Evolutionary conservation across 306 rosid genomes (phyloP), one percentile per base, ranked within the genome.

Genomic region (Quercus variabilis): DNA sequence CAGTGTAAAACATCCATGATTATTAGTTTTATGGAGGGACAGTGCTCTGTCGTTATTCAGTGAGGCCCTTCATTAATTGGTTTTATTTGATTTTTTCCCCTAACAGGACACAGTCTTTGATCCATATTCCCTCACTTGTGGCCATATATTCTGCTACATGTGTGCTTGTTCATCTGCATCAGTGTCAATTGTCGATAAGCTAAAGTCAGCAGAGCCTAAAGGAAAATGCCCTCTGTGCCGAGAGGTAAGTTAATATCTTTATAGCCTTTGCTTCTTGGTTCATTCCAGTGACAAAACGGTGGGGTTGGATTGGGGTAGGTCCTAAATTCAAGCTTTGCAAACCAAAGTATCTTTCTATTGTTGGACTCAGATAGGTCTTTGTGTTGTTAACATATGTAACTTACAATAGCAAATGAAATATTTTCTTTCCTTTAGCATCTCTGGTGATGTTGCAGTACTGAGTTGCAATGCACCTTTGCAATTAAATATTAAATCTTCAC

Each of bases 151-250:
- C 91, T 95, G 99, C 87, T 89, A 85, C 79, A 82, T 90, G 78
- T 95, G 99, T 74, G 92, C 96, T 72, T 91, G 97, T 87, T 93
- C 96, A 0, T 97, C 99, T 74, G 96, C 98, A 56, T 90, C 97
- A 3, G 97, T 91, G 59, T 87, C 90, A 46, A 93, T 91, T 59
- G 91, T 95, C 0, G 83, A 90, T 74, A 93, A 97, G 46, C 90
- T 95, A n/a, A 91, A 88, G 83, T 58, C 76, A 13, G 87, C 99
- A 1, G 74, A 80, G 30, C 85, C 84, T 59, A 91, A 83, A 82
- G 85, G 74, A 68, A 93, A 86, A 26, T 26, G 26, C 26, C 26
- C 26, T 26, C 26, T 26, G 26, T 26, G 26, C 26, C 26, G 26
- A 26, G 26, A 26, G 26, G 26, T 26, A 26, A 26, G 26, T 26